Evolutionary conservation across 345 rosid genomes (phyloP).

Genomic region (Brassica napus): Da-Ae NC_063444.1:7970001-7970500

Average conservation of each 20-base stretch:
- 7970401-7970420: neutral
- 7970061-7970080: neutral
- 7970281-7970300: neutral
- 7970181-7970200: slow-evolving; percentile 7
- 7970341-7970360: slow-evolving; percentile 30
- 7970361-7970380: slow-evolving; percentile 34
- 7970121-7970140: neutral
- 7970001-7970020: neutral
- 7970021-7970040: neutral
- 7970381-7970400: neutral
- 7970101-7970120: neutral
- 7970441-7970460: slow-evolving; percentile 14
- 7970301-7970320: neutral
- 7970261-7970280: slow-evolving; percentile 3
- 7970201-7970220: neutral
- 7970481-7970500: slow-evolving; percentile 10
- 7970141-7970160: neutral
- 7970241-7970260: slow-evolving; percentile 28
- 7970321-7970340: slow-evolving; percentile 26
- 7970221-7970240: slow-evolving; percentile 27
- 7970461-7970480: slow-evolving; percentile 37
- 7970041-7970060: neutral
- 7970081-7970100: neutral
- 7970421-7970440: neutral
- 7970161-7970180: neutral